These are phyloP conservation scores for Bruguiera gymnorhiza DNA, from an alignment of 345 rosid genomes.

Conservation along the genomic window DNA sequence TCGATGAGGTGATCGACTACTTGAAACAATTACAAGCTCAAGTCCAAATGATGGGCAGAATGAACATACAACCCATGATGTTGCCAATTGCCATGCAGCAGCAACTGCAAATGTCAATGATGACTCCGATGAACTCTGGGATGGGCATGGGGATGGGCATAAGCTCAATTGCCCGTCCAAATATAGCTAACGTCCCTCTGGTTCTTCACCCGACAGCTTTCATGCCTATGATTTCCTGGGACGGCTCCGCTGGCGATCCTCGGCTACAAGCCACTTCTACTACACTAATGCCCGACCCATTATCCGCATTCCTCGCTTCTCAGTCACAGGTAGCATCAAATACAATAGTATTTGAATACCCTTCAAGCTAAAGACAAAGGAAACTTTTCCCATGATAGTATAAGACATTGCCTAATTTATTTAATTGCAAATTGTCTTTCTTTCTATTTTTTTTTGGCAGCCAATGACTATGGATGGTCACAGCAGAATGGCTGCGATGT, in stretches of 20 bases:
- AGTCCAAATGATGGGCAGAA: conserved; percentile 73
- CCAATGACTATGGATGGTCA: conserved; percentile 79
- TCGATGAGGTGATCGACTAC: conserved; percentile 95
- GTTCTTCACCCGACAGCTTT: conserved; percentile 54
- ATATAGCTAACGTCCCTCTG: conserved; percentile 35
- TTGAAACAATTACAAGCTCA: conserved; percentile 88
- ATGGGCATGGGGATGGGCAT: conserved; percentile 60
- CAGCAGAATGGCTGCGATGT: conserved; percentile 75
- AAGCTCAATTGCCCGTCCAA: conserved; percentile 49
- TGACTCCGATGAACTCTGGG: conserved; percentile 64
- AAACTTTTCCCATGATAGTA: no score
- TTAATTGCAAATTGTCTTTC: background rate
- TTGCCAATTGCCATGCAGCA: conserved; percentile 81
- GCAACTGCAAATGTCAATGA: conserved; percentile 79
- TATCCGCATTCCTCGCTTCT: conserved; percentile 66
- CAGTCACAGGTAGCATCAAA: conserved; percentile 53
- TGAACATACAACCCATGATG: conserved; percentile 74
- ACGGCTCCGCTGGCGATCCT: conserved; percentile 27
- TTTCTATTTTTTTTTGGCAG: conserved; percentile 30
- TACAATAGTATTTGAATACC: background rate
- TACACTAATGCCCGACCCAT: conserved; percentile 46
- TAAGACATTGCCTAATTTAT: background rate
- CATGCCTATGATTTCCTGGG: conserved; percentile 67
- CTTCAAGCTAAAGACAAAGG: no score
- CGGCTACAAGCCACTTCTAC: conserved; percentile 42